phyloP scores from a whole-genome alignment of 2,329 filamentous ascomycete species.

The Claviceps sp. region DNA sequence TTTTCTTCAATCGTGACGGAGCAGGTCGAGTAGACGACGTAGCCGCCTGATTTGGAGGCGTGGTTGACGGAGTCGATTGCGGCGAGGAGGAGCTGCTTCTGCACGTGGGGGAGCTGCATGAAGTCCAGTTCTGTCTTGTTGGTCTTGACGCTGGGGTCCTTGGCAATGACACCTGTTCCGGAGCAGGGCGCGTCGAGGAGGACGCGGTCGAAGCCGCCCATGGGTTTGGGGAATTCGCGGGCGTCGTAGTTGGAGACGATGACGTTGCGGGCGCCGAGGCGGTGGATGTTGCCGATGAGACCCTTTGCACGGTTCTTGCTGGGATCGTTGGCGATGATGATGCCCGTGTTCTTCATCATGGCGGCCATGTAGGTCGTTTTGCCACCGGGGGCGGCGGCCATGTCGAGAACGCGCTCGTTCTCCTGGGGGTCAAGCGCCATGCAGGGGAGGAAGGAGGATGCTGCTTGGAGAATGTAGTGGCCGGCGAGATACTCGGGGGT shows the following conservation, averaged over 20 bases:
- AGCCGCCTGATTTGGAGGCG: conserved; percentile 80
- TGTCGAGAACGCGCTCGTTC: conserved; percentile 76
- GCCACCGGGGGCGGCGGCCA: conserved; percentile 16
- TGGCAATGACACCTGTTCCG: conserved; percentile 92
- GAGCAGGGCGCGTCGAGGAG: conserved; percentile 91
- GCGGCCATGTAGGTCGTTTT: conserved; percentile 53
- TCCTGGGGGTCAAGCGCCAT: conserved; percentile 95
- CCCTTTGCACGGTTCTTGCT: conserved; percentile 89
- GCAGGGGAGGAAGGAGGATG: conserved; percentile 90
- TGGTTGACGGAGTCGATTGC: conserved; percentile 95
- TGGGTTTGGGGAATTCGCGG: conserved; percentile 81
- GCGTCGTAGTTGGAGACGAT: conserved; percentile 95
- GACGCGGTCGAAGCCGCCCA: conserved; percentile 92
- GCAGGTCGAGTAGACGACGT: conserved; percentile 94
- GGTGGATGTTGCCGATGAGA: conserved; percentile 95
- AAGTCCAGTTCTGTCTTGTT: conserved; percentile 97
- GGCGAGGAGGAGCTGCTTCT: conserved; percentile 84
- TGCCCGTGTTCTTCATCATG: conserved; percentile 61
- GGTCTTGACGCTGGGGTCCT: conserved; percentile 93
- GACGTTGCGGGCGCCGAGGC: conserved; percentile 83
- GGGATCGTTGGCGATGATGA: conserved; percentile 91
- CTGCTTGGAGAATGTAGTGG: conserved; percentile 95
- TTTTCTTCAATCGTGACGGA: conserved; percentile 84
- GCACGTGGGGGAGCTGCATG: conserved; percentile 79
- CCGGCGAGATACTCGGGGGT: conserved; percentile 95